These are phyloP conservation scores for Hypericum perforatum DNA, from an alignment of 345 rosid species.

Conservation along the genomic window DNA sequence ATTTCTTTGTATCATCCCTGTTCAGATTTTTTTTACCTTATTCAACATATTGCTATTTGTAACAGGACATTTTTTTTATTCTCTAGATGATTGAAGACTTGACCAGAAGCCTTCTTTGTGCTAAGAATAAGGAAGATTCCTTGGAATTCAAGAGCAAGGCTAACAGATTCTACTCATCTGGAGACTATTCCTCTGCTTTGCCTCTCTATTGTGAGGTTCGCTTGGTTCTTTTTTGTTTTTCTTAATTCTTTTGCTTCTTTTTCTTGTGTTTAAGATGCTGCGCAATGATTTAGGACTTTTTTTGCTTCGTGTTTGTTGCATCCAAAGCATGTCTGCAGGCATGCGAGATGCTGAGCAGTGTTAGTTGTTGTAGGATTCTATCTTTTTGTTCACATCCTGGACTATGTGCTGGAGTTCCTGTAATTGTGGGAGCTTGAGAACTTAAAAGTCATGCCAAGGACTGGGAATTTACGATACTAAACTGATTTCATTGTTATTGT, in stretches of 20 bases:
- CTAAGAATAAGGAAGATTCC: conserved; percentile 46
- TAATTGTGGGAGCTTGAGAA: too few species aligned
- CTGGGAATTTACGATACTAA: too few species aligned
- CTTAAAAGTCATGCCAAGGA: too few species aligned
- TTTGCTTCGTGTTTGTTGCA: background rate
- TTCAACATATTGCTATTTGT: background rate
- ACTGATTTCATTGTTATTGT: too few species aligned
- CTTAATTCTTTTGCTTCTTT: background rate
- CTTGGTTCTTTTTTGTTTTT: background rate
- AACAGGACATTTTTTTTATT: background rate
- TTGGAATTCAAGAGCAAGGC: conserved; percentile 55
- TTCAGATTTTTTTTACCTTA: background rate
- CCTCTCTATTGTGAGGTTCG: conserved; percentile 47
- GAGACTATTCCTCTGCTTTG: conserved; percentile 39
- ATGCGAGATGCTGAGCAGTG: too few species aligned
- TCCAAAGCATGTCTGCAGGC: background rate
- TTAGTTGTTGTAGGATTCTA: too few species aligned
- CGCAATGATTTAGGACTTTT: background rate
- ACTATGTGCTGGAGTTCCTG: too few species aligned
- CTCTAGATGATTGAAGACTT: conserved; percentile 44
- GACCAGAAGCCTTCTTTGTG: conserved; percentile 39
- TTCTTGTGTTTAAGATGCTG: background rate
- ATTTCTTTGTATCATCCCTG: background rate
- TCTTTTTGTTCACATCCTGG: too few species aligned
- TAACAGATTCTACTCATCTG: conserved; percentile 36